These are phyloP conservation scores for Cornus controversa DNA, from an alignment of 148 eudicot genomes.

Conservation along the genomic window DNA sequence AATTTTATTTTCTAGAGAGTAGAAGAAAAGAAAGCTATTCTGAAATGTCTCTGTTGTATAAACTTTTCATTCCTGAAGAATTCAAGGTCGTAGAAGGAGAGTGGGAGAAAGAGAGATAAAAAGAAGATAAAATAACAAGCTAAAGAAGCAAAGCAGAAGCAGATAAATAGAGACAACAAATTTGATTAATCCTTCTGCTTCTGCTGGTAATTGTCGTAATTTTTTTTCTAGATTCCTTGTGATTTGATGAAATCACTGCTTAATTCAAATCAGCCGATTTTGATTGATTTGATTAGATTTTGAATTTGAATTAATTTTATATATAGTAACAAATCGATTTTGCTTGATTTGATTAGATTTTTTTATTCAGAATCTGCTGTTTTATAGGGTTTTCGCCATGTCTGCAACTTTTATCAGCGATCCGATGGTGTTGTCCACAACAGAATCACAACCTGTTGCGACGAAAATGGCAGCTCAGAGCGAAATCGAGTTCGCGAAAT, in stretches of 20 bases:
- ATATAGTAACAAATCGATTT: not conserved
- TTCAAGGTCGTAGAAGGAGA: constrained; percentile 54
- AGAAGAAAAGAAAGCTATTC: not conserved
- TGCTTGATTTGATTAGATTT: not conserved
- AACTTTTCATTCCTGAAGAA: constrained; percentile 42
- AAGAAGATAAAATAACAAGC: not conserved
- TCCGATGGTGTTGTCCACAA: not conserved
- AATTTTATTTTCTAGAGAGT: not conserved
- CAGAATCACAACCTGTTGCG: not conserved
- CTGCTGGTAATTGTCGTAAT: not conserved
- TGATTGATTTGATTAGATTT: not conserved
- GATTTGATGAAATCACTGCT: too few species aligned
- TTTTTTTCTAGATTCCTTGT: too few species aligned
- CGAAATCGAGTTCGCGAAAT: constrained; percentile 34
- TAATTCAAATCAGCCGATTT: too few species aligned
- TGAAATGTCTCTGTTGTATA: constrained; percentile 43
- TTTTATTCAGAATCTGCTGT: too few species aligned
- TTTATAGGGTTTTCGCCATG: constrained; percentile 15
- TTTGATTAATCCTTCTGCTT: not conserved
- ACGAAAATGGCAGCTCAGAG: not conserved
- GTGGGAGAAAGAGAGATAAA: constrained; percentile 72
- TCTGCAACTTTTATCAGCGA: constrained; percentile 14
- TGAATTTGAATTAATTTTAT: too few species aligned
- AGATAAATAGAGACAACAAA: not conserved
- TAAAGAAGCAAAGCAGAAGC: not conserved